Evolutionary conservation across 2,329 filamentous ascomycete species (phyloP).

Genomic region (Nannizziopsis barbatae): DNA sequence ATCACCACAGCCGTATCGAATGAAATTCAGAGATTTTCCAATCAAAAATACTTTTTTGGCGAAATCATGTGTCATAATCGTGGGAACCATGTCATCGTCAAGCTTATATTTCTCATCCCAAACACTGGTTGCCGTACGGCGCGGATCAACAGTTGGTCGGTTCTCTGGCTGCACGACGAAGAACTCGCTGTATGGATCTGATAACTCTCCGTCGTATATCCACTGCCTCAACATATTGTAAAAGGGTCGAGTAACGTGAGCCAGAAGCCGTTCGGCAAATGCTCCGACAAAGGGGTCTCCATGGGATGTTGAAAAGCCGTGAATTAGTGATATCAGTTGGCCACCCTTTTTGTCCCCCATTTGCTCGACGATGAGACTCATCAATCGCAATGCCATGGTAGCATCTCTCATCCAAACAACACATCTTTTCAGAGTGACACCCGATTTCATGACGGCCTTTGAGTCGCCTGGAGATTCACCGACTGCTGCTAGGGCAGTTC

Average conservation of each 20-base stretch:
- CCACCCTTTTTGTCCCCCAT: constrained; percentile 72
- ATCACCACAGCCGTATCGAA: constrained; percentile 88
- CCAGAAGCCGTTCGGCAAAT: constrained; percentile 80
- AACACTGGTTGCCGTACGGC: constrained; percentile 62
- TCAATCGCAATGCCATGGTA: constrained; percentile 84
- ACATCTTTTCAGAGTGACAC: constrained; percentile 88
- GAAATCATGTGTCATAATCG: constrained; percentile 86
- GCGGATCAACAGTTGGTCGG: constrained; percentile 40
- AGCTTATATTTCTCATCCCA: constrained; percentile 98
- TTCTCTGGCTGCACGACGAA: constrained; percentile 75
- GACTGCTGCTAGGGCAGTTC: constrained; percentile 65
- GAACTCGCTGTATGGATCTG: constrained; percentile 92
- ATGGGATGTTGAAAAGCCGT: constrained; percentile 83
- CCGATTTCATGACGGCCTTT: constrained; percentile 66
- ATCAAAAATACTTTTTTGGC: constrained; percentile 95
- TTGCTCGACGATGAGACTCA: constrained; percentile 90
- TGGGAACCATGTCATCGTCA: constrained; percentile 74
- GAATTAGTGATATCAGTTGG: constrained; percentile 84
- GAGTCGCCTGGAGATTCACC: constrained; percentile 42
- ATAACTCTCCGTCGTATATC: constrained; percentile 97
- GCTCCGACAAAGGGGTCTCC: constrained; percentile 89
- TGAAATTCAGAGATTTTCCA: constrained; percentile 96
- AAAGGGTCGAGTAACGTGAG: constrained; percentile 82
- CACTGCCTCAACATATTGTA: constrained; percentile 92
- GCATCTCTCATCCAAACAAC: constrained; percentile 96